A percentile compares a stretch with the other conserved stretches of the same genome.
Conservation (phyloP, 2,329 filamentous ascomycete genomes). For the Didymosphaeria variabile region DNA sequence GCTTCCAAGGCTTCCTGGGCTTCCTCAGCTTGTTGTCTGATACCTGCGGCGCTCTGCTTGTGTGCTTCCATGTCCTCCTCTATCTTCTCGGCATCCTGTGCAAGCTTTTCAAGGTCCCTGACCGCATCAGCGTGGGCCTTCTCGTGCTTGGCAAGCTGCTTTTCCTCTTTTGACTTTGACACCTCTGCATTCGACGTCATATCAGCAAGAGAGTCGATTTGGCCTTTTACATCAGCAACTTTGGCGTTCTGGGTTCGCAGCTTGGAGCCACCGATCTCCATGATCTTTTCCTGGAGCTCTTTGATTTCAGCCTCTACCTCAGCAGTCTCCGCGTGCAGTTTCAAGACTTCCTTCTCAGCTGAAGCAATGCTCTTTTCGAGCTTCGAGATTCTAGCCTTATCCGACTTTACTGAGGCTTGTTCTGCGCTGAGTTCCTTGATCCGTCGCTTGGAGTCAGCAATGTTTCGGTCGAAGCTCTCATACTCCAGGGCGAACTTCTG, state of each 20-base stretch:
- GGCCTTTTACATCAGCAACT: conserved; percentile 84
- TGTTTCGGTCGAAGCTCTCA: conserved; percentile 84
- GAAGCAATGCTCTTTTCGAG: conserved; percentile 81
- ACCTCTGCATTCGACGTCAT: conserved; percentile 88
- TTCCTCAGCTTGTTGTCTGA: conserved; percentile 78
- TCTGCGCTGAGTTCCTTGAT: conserved; percentile 85
- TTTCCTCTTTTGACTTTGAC: conserved; percentile 90
- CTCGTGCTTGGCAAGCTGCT: conserved; percentile 85
- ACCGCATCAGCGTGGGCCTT: conserved; percentile 82
- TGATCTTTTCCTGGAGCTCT: conserved; percentile 92
- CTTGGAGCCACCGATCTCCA: conserved; percentile 96
- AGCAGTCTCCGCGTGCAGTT: conserved; percentile 83
- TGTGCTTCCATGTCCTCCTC: conserved; percentile 82
- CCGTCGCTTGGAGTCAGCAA: conserved; percentile 83
- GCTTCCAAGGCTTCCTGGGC: conserved; percentile 78
- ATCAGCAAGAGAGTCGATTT: conserved; percentile 82
- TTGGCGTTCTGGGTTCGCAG: conserved; percentile 88
- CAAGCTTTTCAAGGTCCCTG: conserved; percentile 78
- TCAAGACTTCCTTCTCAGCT: conserved; percentile 79
- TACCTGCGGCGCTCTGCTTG: conserved; percentile 75
- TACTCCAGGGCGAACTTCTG: conserved; percentile 91
- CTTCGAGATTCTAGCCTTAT: conserved; percentile 75
- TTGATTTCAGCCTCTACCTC: conserved; percentile 95
- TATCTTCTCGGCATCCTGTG: conserved; percentile 77
- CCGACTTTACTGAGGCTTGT: conserved; percentile 80